phyloP scores from a whole-genome alignment of 148 eudicot species.

The Euryodendron excelsum region DNA sequence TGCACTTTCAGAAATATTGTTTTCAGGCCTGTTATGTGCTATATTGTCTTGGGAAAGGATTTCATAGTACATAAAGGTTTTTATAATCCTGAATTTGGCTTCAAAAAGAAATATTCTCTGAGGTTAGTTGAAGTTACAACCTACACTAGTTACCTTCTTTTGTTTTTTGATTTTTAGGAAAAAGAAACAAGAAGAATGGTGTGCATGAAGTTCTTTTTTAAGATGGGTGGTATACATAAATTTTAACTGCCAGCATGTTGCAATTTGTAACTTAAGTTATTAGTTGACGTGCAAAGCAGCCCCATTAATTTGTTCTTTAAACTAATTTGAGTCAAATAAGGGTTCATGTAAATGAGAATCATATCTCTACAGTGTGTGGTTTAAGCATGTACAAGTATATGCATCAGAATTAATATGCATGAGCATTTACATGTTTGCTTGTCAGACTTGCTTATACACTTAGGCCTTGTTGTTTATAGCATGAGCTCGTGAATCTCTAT shows the following conservation, averaged over 20 bases:
- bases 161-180: no score
- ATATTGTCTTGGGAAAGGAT: neutral
- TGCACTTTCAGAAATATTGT: neutral
- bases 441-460: neutral
- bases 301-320: neutral
- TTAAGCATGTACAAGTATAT: neutral
- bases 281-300: slow-evolving; percentile 1
- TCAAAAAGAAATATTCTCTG: neutral
- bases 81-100: neutral
- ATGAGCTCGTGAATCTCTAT: neutral
- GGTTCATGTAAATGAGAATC: neutral
- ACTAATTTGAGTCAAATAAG: neutral
- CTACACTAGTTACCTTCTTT: no score
- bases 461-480: neutral
- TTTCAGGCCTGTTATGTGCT: neutral
- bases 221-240: neutral
- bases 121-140: neutral
- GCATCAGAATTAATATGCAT: neutral
- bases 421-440: neutral
- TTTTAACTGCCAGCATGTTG: neutral
- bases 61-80: no score
- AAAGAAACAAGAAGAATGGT: no score
- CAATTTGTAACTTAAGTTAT: neutral
- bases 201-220: neutral
- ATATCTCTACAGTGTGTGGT: neutral